Conservation (phyloP, 1,284 basidiomycete species). For the Microbotryum saponariae region DNA sequence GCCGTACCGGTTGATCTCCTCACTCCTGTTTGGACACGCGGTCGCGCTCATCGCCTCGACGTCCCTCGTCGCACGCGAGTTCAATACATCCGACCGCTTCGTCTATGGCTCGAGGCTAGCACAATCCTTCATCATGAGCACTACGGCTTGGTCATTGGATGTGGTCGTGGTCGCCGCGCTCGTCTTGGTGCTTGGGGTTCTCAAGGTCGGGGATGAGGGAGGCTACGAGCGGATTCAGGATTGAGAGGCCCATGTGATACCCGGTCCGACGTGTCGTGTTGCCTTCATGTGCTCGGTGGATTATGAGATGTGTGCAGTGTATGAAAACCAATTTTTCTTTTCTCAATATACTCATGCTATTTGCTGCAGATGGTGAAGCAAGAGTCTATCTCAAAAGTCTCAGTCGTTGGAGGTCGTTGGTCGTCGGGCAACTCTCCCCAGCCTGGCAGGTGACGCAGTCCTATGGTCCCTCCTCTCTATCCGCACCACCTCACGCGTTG, state of each 20-base stretch:
- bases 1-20: not conserved
- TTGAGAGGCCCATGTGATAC: not conserved
- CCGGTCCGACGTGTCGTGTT: too few relatives aligned
- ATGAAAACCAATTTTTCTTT: too few relatives aligned
- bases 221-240: constrained; percentile 8
- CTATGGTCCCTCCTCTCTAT: too few relatives aligned
- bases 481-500: too few relatives aligned
- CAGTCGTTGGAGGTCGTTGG: too few relatives aligned
- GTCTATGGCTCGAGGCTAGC: not conserved
- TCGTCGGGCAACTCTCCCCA: too few relatives aligned
- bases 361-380: too few relatives aligned
- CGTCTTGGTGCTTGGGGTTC: not conserved
- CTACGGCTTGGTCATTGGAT: constrained; percentile 1
- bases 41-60: not conserved
- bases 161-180: not conserved
- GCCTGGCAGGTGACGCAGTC: too few relatives aligned
- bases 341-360: too few relatives aligned
- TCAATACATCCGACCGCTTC: not conserved
- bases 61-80: constrained; percentile 3
- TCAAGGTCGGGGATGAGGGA: not conserved
- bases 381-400: too few relatives aligned
- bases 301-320: too few relatives aligned
- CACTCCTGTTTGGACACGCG: not conserved
- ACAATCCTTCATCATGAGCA: constrained; percentile 4
- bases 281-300: too few relatives aligned